Base-by-base conservation (phyloP, 140 eudicot genomes). In the Ambrosia hybrid region DNA sequence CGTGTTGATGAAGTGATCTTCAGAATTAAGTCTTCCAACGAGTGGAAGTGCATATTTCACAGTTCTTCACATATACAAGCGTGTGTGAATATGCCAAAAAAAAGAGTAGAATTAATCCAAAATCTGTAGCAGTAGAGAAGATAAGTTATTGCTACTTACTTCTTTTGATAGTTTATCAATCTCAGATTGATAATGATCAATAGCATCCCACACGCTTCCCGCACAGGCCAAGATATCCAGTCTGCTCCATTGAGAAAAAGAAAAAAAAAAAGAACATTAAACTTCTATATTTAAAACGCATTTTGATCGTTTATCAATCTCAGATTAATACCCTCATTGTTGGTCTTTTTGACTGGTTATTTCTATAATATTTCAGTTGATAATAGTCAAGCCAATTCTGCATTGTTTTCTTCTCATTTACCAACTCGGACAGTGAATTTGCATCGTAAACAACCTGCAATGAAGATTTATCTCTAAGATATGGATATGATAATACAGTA, bases 201-300 rank as follows among this genome's bases (percentile, higher is more conserved):
- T 87, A 51, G 90, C 94, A 82, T 87, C n/a, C 94, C 66, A 84
- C 87, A 5, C 58, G 75, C 76, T 87, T 74, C n/a, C 94, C 94
- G 2, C 67, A 85, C 43, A 87, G 74, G 64, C 94, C 88, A 70
- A 87, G 85, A 67, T 41, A 71, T 58, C 94, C 88, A 52, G 82
- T 87, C 94, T 87, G 90, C 72, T 59, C 36, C 65, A 69, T 65
- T 17, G 2, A 65, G 61, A 57, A 67, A 51, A 21, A 73, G 6
- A n/a, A n/a, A n/a, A 48, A 78, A 55, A 65, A 2, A 71, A 16
- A n/a, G 51, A 53, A 61, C 45, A 39, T 39, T 39, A 43, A 65
- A 74, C 43, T 51, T 16, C 73, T 64, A 67, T 56, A 36, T 16
- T 53, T 70, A 57, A 51, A 49, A 6, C 11, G 7, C 34, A 4